Base-by-base conservation (phyloP, 305 asterid genomes). In the Solanum hybrid region DNA sequence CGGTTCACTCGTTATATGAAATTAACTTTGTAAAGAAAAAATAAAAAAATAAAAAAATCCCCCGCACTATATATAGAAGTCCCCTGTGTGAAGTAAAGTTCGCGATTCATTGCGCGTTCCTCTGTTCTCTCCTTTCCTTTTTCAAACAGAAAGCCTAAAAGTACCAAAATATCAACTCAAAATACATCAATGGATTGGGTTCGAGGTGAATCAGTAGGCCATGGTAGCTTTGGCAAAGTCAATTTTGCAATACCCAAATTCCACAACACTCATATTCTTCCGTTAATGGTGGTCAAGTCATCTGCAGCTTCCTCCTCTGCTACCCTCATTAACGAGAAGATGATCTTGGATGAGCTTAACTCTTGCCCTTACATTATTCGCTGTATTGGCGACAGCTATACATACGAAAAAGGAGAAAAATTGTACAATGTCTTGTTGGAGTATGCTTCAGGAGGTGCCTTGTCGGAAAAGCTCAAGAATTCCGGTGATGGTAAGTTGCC, bases 171-270 rank as follows among this genome's bases (percentile, higher is more conserved):
- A 6, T 79, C 69, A 36, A 87, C 40, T 2, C 24, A 31, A 89
- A 32, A 56, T 10, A 78, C 36, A 22, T 84, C 16, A 12, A 95
- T 95, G 98, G 96, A 95, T 89, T 94, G 98, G 97, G 75, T 91
- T 91, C 94, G 97, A 38, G 94, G 96, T 32, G 90, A 92, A 3
- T 75, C 71, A 27, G 82, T 95, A 73, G 97, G 98, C 1, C 94
- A 90, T 46, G 96, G 98, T 26, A 94, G 96, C 87, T 95, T 94
- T 10, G 97, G 92, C 38, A 92, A 90, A 51, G 96, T 95, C 80
- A 91, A 79, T 89, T 89, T 94, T 34, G 98, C 97, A 7, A 78
- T 88, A 38, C 78, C 93, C 29, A 92, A 88, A 60, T 46, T 51
- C 17, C 24, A 85, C 2, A 36, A 9, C 6, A 40, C 87, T 29